A percentile compares a stretch with the other conserved stretches of the same genome.
Evolutionary conservation across 2,329 filamentous ascomycete species (phyloP).

Genomic region (Neopestalotiopsis clavispora): DNA sequence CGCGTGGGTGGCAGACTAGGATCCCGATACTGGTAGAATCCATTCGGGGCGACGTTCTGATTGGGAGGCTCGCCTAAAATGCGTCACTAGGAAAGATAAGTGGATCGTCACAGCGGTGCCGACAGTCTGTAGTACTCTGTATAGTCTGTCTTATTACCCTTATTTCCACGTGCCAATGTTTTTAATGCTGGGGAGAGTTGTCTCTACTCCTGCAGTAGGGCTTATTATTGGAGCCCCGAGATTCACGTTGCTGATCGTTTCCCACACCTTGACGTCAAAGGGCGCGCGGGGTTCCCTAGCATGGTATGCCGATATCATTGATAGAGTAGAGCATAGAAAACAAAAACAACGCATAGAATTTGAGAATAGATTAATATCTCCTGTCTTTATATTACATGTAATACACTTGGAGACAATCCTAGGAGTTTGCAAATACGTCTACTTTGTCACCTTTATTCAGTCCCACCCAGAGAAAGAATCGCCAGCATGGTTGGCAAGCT

Average conservation of each 20-base stretch:
- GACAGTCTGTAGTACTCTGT: not conserved
- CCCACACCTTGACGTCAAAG: not conserved
- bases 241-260: too few species aligned
- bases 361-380: too few species aligned
- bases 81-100: not conserved
- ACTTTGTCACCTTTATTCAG: too few species aligned
- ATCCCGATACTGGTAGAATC: not conserved
- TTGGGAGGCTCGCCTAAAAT: not conserved
- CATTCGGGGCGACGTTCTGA: not conserved
- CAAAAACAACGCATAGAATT: too few species aligned
- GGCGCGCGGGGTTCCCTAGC: too few species aligned
- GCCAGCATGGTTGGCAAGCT: conserved; percentile 14
- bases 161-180: not conserved
- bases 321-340: too few species aligned
- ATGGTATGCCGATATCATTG: too few species aligned
- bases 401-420: too few species aligned
- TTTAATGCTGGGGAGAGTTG: not conserved
- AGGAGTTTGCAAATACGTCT: not conserved
- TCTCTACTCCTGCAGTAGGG: not conserved
- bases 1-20: too few species aligned
- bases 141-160: too few species aligned
- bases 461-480: not conserved
- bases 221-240: not conserved
- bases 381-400: too few species aligned
- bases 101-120: not conserved